Conservation (phyloP, 768 basidiomycete genomes). For the Tephrocybe sp. region DNA sequence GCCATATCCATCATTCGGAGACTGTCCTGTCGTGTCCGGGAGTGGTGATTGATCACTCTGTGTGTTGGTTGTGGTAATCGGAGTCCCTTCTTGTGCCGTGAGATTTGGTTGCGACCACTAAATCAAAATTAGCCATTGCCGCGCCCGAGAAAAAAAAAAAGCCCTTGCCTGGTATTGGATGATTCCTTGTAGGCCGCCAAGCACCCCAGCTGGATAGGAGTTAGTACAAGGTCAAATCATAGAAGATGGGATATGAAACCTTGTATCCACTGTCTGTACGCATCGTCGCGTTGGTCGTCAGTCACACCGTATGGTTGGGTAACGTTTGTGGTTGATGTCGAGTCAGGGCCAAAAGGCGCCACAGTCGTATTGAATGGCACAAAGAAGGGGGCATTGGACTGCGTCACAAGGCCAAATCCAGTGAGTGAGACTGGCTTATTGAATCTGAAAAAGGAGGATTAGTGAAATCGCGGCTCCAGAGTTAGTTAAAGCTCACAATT, state of each 20-base stretch:
- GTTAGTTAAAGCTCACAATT: slow-evolving; percentile 34
- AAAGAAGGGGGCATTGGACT: slow-evolving; percentile 49
- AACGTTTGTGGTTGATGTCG: not conserved
- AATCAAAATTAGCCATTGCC: slow-evolving; percentile 21
- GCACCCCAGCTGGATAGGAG: slow-evolving; percentile 37
- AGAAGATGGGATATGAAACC: slow-evolving; percentile 26
- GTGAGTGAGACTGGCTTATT: slow-evolving; percentile 55
- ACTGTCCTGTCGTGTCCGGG: slow-evolving; percentile 41
- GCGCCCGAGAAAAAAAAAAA: not conserved
- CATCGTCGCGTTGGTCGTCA: slow-evolving; percentile 48
- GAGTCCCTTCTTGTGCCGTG: slow-evolving; percentile 45
- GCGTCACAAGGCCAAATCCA: slow-evolving; percentile 65
- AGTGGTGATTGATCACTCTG: slow-evolving; percentile 31
- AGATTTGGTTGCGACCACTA: slow-evolving; percentile 60
- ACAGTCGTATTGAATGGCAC: slow-evolving; percentile 61
- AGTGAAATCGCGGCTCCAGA: not conserved
- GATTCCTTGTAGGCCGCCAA: slow-evolving; percentile 40
- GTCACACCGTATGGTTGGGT: slow-evolving; percentile 49
- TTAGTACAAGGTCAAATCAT: not conserved
- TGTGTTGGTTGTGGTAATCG: slow-evolving; percentile 33
- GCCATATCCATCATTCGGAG: slow-evolving; percentile 68
- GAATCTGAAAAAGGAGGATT: slow-evolving; percentile 32
- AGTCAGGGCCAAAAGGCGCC: slow-evolving; percentile 38
- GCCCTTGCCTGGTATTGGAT: slow-evolving; percentile 45
- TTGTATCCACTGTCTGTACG: slow-evolving; percentile 54